phyloP scores from a whole-genome alignment of 768 basidiomycete genomes.

The Lactarius pseudohatsudake region DNA sequence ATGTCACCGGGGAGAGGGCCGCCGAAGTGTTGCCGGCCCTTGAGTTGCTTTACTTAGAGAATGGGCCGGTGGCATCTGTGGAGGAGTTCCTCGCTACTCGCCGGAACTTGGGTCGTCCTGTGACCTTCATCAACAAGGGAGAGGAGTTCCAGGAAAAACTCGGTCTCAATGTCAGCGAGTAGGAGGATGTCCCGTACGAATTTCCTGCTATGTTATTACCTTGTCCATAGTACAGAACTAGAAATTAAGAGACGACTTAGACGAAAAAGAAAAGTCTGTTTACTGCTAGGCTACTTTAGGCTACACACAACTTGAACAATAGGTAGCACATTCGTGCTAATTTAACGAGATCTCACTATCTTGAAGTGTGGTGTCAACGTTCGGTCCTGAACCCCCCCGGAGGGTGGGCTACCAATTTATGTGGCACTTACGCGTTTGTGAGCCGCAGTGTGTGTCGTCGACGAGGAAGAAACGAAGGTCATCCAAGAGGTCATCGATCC shows the following conservation, averaged over 20 bases:
- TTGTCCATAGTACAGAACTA: background rate
- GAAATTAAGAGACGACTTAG: background rate
- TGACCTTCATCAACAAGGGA: background rate
- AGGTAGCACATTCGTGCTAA: too few species aligned
- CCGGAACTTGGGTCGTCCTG: background rate
- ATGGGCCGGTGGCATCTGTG: background rate
- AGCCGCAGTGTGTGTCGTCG: background rate
- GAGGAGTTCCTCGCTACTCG: background rate
- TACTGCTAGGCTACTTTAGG: background rate
- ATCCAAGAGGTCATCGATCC: too few species aligned
- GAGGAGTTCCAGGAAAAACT: background rate
- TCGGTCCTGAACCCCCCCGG: too few species aligned
- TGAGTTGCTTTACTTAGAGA: background rate
- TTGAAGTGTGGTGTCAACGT: background rate
- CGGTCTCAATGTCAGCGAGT: background rate
- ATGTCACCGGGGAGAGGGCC: background rate
- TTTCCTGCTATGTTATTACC: background rate
- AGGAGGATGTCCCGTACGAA: background rate
- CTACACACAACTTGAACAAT: background rate
- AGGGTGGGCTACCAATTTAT: background rate
- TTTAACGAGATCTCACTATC: background rate
- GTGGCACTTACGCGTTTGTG: background rate
- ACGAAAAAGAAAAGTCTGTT: background rate
- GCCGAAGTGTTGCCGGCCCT: background rate
- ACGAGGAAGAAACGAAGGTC: background rate